phyloP scores from a whole-genome alignment of 2,329 filamentous ascomycete genomes.

The Fusarium coffeatum region DNA sequence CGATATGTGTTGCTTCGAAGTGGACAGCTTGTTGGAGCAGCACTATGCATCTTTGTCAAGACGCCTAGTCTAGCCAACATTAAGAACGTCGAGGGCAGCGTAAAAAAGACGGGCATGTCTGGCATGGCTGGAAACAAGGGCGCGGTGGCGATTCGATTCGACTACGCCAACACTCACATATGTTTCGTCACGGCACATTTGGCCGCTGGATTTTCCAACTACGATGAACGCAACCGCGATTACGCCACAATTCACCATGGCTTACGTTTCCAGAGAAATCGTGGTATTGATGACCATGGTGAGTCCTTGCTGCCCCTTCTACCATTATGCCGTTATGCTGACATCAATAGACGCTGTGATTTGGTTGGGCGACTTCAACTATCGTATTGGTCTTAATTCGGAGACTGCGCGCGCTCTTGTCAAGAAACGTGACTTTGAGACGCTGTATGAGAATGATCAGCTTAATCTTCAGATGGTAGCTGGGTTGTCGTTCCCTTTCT shows the following conservation, averaged over 20 bases:
- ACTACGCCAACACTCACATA: conserved; percentile 90
- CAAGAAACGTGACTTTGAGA: conserved; percentile 77
- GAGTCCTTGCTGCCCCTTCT: conserved; percentile 31
- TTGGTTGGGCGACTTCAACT: conserved; percentile 99
- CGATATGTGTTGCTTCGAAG: conserved; percentile 91
- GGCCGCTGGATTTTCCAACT: conserved; percentile 95
- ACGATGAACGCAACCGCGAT: conserved; percentile 94
- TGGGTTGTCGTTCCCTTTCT: conserved; percentile 88
- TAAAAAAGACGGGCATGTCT: conserved; percentile 95
- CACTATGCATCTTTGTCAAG: conserved; percentile 90
- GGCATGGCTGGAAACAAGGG: conserved; percentile 99
- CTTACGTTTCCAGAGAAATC: conserved; percentile 88
- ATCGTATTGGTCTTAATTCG: conserved; percentile 86
- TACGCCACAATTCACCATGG: conserved; percentile 90
- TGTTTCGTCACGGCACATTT: conserved; percentile 98
- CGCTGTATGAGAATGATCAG: conserved; percentile 92
- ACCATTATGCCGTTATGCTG: conserved; percentile 20
- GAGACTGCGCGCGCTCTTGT: conserved; percentile 82
- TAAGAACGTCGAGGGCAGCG: conserved; percentile 95
- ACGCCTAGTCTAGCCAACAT: conserved; percentile 80
- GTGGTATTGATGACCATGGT: conserved; percentile 92
- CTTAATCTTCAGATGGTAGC: conserved; percentile 97
- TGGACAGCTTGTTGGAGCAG: conserved; percentile 93
- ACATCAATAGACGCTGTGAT: conserved; percentile 73
- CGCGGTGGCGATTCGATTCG: conserved; percentile 94